These are phyloP conservation scores for Cadophora malorum DNA, from an alignment of 2,329 filamentous ascomycete genomes.

Conservation along the genomic window DNA sequence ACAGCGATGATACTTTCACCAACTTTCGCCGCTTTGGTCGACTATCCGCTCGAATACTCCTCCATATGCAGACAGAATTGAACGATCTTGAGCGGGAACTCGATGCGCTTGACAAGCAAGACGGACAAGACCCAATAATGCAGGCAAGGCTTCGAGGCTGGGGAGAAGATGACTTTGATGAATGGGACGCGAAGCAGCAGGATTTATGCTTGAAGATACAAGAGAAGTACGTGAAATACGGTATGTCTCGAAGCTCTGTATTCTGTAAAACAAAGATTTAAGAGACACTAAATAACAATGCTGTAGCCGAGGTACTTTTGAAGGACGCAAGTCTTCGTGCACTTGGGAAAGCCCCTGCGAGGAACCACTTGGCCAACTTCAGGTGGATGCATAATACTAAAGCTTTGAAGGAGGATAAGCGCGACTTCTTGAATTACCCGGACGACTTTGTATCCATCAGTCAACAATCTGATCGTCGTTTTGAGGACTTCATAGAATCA, in stretches of 20 bases:
- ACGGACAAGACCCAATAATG: not conserved
- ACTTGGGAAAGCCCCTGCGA: constrained; percentile 12
- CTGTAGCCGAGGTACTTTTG: constrained; percentile 12
- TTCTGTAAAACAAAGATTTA: not conserved
- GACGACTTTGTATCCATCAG: constrained; percentile 26
- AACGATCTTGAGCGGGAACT: constrained; percentile 22
- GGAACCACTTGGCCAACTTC: constrained; percentile 18
- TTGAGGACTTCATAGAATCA: not conserved
- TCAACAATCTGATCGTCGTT: not conserved
- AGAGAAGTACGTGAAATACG: constrained; percentile 19
- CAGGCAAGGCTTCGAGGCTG: not conserved
- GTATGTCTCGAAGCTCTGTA: constrained; percentile 3
- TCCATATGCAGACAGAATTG: constrained; percentile 23
- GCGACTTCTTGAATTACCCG: constrained; percentile 22
- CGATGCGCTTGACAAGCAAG: constrained; percentile 24
- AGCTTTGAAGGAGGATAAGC: not conserved
- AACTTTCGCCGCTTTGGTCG: constrained; percentile 28
- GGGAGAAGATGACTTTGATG: not conserved
- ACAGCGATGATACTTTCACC: constrained; percentile 10
- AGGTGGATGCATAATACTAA: constrained; percentile 17
- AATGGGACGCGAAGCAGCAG: constrained; percentile 1
- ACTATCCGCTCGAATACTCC: constrained; percentile 21
- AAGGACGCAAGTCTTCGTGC: constrained; percentile 4
- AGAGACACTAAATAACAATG: constrained; percentile 5
- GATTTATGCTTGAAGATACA: constrained; percentile 10